Percentiles rank a stretch among this genome's conserved stretches.
Conservation (phyloP, 306 rosid genomes). For the Lathyrus oleraceus region DNA sequence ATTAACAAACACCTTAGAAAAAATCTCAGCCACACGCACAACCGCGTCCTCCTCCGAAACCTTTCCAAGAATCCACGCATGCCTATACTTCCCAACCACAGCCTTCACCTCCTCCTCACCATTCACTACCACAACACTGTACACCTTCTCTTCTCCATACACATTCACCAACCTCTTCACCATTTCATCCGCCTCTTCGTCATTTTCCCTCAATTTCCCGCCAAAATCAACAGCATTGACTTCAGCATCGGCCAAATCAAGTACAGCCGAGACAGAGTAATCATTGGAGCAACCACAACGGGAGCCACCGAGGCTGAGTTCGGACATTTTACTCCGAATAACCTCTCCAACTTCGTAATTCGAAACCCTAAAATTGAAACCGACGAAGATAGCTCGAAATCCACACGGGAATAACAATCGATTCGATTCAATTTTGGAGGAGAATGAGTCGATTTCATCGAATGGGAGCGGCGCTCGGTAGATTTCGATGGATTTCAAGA, state of each 20-base stretch:
- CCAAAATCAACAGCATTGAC: conserved; percentile 40
- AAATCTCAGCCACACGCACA: conserved; percentile 65
- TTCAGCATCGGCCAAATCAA: not conserved
- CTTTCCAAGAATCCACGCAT: conserved; percentile 72
- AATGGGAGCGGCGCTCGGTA: conserved; percentile 89
- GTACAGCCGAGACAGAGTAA: conserved; percentile 42
- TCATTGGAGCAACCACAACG: conserved; percentile 54
- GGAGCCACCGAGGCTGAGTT: conserved; percentile 39
- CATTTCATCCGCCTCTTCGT: conserved; percentile 63
- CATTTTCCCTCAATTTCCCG: conserved; percentile 41
- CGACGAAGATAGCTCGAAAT: conserved; percentile 66
- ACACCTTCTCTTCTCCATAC: conserved; percentile 52
- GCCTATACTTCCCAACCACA: conserved; percentile 81
- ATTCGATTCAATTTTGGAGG: conserved; percentile 59
- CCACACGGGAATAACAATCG: conserved; percentile 71
- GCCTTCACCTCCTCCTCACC: conserved; percentile 55
- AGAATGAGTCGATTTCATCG: conserved; percentile 62
- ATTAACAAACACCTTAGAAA: conserved; percentile 78
- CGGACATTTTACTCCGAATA: conserved; percentile 46
- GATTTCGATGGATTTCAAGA: conserved; percentile 90
- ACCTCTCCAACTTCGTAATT: conserved; percentile 40
- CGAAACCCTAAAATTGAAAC: conserved; percentile 52
- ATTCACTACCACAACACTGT: conserved; percentile 71
- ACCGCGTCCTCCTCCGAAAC: conserved; percentile 57
- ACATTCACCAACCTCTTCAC: conserved; percentile 44